A percentile compares a stretch with the other conserved stretches of the same genome.
These are phyloP conservation scores for Mycogone perniciosa DNA, from an alignment of 2,329 filamentous ascomycete genomes.

Conservation along the genomic window DNA sequence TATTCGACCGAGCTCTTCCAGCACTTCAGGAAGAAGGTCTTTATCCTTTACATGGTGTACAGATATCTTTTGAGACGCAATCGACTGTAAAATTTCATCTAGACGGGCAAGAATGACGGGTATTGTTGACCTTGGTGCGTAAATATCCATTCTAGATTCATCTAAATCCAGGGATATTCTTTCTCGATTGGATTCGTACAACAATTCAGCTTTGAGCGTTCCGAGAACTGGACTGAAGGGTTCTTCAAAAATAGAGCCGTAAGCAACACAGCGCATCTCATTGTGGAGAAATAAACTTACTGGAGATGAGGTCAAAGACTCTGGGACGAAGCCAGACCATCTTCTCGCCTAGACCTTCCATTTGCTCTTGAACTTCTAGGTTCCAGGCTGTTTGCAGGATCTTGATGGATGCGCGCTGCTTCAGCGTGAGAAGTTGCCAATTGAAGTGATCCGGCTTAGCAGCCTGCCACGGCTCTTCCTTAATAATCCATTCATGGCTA, in stretches of 20 bases:
- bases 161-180: conserved; percentile 19
- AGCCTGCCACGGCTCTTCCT: conserved; percentile 38
- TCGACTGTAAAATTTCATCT: conserved; percentile 22
- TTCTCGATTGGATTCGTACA: conserved; percentile 27
- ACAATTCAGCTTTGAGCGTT: conserved; percentile 24
- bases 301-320: conserved; percentile 39
- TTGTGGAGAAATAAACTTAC: conserved; percentile 28
- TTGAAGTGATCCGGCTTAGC: conserved; percentile 15
- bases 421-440: conserved; percentile 23
- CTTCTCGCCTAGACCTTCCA: conserved; percentile 36
- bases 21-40: conserved; percentile 16
- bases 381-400: conserved; percentile 47
- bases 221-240: conserved; percentile 20
- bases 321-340: conserved; percentile 32
- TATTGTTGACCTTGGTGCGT: conserved; percentile 23
- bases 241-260: conserved; percentile 9
- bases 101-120: conserved; percentile 31
- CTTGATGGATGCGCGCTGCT: conserved; percentile 34
- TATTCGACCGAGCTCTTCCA: conserved; percentile 26
- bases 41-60: conserved; percentile 16
- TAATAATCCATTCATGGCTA: conserved; percentile 37
- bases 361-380: conserved; percentile 40
- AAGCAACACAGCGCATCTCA: background rate
- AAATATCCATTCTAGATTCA: conserved; percentile 24
- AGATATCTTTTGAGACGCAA: conserved; percentile 23